phyloP scores from a whole-genome alignment of 306 rosid genomes.

The Corylus heterophylla region DNA sequence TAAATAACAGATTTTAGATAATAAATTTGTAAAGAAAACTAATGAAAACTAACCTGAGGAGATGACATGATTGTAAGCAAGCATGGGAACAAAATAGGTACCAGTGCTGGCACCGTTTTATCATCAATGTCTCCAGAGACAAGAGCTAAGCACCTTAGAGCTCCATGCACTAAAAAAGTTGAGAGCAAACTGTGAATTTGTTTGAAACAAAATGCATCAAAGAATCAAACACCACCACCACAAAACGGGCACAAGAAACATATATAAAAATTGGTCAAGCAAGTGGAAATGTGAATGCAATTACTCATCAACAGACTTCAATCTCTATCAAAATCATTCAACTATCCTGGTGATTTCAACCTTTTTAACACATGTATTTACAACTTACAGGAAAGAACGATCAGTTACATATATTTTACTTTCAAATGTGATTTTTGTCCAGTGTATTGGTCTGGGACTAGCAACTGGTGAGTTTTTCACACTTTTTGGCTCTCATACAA shows the following conservation, averaged over 20 bases:
- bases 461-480: neutral
- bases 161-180: conserved; percentile 73
- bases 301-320: neutral
- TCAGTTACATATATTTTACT: neutral
- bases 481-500: conserved; percentile 15
- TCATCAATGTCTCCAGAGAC: conserved; percentile 88
- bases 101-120: conserved; percentile 68
- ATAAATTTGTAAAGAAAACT: conserved; percentile 13
- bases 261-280: neutral
- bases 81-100: conserved; percentile 82
- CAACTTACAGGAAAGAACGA: neutral
- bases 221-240: conserved; percentile 9
- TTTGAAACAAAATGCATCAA: conserved; percentile 25
- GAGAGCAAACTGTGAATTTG: conserved; percentile 19
- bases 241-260: conserved; percentile 18
- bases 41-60: conserved; percentile 58
- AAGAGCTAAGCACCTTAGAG: conserved; percentile 90
- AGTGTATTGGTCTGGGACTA: neutral
- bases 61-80: conserved; percentile 78
- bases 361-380: neutral
- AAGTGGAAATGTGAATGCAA: neutral
- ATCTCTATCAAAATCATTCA: neutral
- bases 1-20: neutral
- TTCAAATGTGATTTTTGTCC: neutral
- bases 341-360: neutral